Conservation (phyloP, 1,284 basidiomycete genomes). For the Coniferiporia weirii region DNA sequence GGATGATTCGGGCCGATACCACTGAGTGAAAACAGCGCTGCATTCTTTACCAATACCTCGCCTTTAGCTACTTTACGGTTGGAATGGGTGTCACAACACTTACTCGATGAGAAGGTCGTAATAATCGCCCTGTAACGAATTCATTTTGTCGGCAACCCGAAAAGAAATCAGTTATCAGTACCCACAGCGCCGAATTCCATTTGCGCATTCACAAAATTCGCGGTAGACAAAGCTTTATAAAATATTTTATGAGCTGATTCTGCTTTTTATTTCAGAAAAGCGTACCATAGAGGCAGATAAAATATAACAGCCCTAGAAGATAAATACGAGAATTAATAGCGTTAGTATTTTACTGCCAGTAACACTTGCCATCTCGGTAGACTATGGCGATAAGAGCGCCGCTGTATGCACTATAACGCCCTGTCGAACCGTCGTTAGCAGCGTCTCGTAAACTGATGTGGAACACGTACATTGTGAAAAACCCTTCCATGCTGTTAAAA, state of each 20-base stretch:
- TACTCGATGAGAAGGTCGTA: not conserved
- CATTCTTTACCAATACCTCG: not conserved
- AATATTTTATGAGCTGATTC: not conserved
- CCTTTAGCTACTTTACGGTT: not conserved
- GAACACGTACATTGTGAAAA: not conserved
- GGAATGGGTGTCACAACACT: not conserved
- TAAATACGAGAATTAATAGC: not conserved
- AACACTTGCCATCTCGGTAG: slow-evolving; percentile 2
- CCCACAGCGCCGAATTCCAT: not conserved
- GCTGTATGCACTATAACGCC: not conserved
- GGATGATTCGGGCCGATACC: not conserved
- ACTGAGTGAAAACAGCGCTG: not conserved
- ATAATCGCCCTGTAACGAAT: not conserved
- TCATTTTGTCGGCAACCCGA: not conserved
- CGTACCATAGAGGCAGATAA: not conserved
- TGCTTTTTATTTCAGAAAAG: not conserved
- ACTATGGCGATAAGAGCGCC: not conserved
- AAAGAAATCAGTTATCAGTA: not conserved
- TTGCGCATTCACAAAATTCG: not conserved
- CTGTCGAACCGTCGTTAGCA: not conserved
- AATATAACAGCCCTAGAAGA: not conserved
- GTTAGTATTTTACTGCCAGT: not conserved
- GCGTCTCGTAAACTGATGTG: not conserved
- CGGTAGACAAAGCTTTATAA: not conserved
- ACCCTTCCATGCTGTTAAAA: not conserved